phyloP scores from a whole-genome alignment of 2,329 filamentous ascomycete species.

The Neonectria sp. region DNA sequence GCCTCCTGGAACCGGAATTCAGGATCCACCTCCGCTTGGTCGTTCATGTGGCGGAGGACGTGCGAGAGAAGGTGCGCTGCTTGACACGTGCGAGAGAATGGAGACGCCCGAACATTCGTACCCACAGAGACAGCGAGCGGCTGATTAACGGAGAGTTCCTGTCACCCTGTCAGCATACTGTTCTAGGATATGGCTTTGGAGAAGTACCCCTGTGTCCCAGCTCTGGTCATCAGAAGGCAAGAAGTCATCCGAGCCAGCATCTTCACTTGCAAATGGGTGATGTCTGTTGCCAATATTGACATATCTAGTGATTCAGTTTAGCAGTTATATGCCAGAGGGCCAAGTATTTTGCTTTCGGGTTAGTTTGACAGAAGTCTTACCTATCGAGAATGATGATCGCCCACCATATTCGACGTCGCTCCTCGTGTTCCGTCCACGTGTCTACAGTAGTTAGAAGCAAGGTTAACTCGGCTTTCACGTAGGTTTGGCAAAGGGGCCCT shows the following conservation, averaged over 20 bases:
- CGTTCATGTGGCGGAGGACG: too few species aligned
- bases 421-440: conserved; percentile 6
- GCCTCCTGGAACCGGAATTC: too few species aligned
- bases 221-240: background rate
- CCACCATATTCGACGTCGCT: conserved; percentile 22
- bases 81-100: too few species aligned
- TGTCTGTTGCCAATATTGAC: conserved; percentile 5
- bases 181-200: too few species aligned
- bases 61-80: too few species aligned
- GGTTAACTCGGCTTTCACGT: too few species aligned
- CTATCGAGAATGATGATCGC: conserved; percentile 14
- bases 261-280: conserved; percentile 16
- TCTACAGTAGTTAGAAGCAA: background rate
- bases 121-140: too few species aligned
- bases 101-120: too few species aligned
- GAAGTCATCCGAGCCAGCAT: conserved; percentile 3
- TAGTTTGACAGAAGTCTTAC: too few species aligned
- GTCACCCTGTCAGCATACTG: too few species aligned
- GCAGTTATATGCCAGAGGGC: background rate
- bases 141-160: too few species aligned
- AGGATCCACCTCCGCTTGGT: too few species aligned
- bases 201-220: background rate
- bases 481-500: background rate
- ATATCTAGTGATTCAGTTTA: conserved; percentile 8
- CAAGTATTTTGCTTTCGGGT: background rate